phyloP scores from a whole-genome alignment of 306 rosid species.

The Vigna radiata region DNA sequence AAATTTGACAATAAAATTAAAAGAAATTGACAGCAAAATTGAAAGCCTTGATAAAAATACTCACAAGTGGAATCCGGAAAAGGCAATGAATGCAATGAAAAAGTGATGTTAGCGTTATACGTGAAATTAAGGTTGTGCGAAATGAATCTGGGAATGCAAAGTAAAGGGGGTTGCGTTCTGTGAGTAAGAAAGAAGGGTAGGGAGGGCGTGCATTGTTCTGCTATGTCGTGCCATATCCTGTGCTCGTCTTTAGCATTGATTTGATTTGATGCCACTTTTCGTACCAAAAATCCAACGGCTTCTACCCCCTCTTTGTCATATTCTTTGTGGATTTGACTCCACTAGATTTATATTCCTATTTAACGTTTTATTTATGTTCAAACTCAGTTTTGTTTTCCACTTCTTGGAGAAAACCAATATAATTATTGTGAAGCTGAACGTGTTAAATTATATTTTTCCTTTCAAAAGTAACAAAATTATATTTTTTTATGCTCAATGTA shows the following conservation, averaged over 20 bases:
- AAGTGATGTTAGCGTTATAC: conserved; percentile 42
- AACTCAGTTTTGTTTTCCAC: not conserved
- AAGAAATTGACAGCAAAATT: not conserved
- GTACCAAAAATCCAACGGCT: conserved; percentile 22
- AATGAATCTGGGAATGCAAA: conserved; percentile 33
- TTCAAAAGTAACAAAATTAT: too few relatives aligned
- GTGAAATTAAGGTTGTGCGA: not conserved
- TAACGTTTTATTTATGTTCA: not conserved
- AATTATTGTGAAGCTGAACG: too few relatives aligned
- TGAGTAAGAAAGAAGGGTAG: conserved; percentile 38
- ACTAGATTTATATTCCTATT: not conserved
- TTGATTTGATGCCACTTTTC: conserved; percentile 17
- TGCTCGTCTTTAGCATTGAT: conserved; percentile 42
- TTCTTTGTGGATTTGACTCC: not conserved
- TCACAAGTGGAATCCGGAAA: conserved; percentile 32
- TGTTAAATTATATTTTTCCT: too few relatives aligned
- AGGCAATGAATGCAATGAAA: not conserved
- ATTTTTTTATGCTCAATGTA: too few relatives aligned
- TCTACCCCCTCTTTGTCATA: not conserved
- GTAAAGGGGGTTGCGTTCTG: conserved; percentile 26
- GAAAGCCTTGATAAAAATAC: conserved; percentile 24
- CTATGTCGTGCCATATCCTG: not conserved
- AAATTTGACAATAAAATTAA: not conserved
- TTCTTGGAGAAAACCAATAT: too few relatives aligned
- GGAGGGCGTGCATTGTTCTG: conserved; percentile 11